These are phyloP conservation scores for Ustilaginoidea virens DNA, from an alignment of 2,329 filamentous ascomycete genomes.

Conservation along the genomic window DNA sequence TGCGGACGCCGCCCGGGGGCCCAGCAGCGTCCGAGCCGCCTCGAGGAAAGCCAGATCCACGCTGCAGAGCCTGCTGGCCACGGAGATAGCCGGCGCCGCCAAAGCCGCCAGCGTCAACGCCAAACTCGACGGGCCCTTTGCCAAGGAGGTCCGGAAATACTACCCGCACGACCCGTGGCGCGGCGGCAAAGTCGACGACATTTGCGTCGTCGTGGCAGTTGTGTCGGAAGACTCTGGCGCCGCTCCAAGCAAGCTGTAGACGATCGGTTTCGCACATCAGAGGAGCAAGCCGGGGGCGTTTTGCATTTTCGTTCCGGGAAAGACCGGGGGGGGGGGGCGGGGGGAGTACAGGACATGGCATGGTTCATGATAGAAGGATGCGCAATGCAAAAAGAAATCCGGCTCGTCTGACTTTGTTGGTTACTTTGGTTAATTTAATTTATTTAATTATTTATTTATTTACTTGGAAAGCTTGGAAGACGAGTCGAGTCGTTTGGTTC, in stretches of 20 bases:
- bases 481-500: no score
- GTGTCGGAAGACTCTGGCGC: slow-evolving; percentile 45
- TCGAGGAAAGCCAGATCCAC: no score
- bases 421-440: no score
- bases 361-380: slow-evolving; percentile 5
- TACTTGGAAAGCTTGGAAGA: no score
- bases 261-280: no score
- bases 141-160: slow-evolving; percentile 79
- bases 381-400: slow-evolving; percentile 6
- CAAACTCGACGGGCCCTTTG: slow-evolving; percentile 80
- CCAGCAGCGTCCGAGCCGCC: no score
- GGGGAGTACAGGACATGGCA: no score
- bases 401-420: no score
- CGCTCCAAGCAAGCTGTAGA: slow-evolving; percentile 19
- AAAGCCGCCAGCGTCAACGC: slow-evolving; percentile 72
- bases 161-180: slow-evolving; percentile 77
- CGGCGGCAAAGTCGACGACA: slow-evolving; percentile 92
- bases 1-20: neutral
- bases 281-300: no score
- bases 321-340: no score
- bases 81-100: slow-evolving; percentile 64
- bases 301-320: slow-evolving; percentile 5
- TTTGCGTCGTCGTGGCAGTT: slow-evolving; percentile 70
- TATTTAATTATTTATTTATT: no score
- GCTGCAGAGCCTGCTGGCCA: slow-evolving; percentile 65